phyloP scores from a whole-genome alignment of 257 asterid species.

The Solanum chiquidenum region DNA sequence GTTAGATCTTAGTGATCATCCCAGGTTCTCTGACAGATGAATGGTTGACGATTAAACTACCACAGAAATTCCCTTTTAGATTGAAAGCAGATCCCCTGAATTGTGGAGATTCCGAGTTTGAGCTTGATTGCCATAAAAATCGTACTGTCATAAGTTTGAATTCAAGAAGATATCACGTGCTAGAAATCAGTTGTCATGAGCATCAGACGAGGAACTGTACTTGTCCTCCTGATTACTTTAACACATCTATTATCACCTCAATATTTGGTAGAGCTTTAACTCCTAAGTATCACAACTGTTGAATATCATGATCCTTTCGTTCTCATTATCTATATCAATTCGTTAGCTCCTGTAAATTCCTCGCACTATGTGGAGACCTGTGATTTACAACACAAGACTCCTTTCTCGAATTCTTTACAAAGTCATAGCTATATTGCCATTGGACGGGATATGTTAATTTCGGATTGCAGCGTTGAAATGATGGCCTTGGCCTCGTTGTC shows the following conservation, averaged over 20 bases:
- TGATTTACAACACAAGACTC: constrained; percentile 2
- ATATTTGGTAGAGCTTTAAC: not conserved
- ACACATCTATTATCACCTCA: not conserved
- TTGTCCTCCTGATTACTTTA: not conserved
- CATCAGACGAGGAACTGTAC: not conserved
- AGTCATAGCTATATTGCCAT: constrained; percentile 22
- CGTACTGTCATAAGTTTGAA: constrained; percentile 10
- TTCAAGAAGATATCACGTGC: constrained; percentile 21
- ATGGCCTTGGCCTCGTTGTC: not conserved
- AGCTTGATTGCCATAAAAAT: constrained; percentile 38
- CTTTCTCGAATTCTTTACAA: not conserved
- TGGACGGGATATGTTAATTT: not conserved
- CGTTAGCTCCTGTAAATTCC: constrained; percentile 18
- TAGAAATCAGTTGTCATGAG: constrained; percentile 28
- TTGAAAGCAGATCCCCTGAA: constrained; percentile 26
- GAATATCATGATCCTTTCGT: not conserved
- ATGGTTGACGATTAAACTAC: not conserved
- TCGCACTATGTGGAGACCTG: constrained; percentile 28
- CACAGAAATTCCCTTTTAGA: constrained; percentile 35
- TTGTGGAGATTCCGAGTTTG: constrained; percentile 31
- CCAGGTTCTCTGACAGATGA: not conserved
- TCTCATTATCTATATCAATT: constrained; percentile 19
- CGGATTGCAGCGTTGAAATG: constrained; percentile 31
- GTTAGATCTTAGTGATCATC: not conserved
- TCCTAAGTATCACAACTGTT: not conserved